These are phyloP conservation scores for Alloteropsis semialata DNA, from an alignment of 176 grass and related monocot genomes.

Conservation along the genomic window DNA sequence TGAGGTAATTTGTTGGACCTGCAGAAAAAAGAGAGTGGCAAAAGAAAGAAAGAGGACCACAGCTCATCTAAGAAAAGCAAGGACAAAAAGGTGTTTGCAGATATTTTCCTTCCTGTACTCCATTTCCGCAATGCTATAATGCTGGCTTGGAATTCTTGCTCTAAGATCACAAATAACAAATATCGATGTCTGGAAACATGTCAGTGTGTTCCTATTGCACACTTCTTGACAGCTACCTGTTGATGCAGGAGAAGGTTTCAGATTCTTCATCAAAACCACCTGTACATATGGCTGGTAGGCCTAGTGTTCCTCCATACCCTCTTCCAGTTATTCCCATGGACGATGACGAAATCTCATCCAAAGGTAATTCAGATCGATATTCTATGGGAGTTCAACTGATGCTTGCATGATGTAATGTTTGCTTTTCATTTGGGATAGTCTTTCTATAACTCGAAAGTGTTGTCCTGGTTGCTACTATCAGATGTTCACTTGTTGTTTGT, in stretches of 20 bases:
- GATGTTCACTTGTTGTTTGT: neutral
- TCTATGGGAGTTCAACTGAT: neutral
- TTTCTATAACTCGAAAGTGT: neutral
- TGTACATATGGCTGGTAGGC: slow-evolving; percentile 52
- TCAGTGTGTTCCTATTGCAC: slow-evolving; percentile 1
- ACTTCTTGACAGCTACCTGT: neutral
- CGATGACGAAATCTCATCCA: slow-evolving; percentile 74
- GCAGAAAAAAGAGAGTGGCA: slow-evolving; percentile 94
- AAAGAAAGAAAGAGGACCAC: slow-evolving; percentile 94
- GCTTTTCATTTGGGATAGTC: neutral
- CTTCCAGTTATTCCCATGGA: slow-evolving; percentile 66
- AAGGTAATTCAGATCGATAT: slow-evolving; percentile 50
- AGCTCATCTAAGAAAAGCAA: slow-evolving; percentile 82
- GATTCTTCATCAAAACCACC: slow-evolving; percentile 80
- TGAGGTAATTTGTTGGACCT: slow-evolving; percentile 20
- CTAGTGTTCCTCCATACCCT: slow-evolving; percentile 64
- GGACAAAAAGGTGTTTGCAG: slow-evolving; percentile 81
- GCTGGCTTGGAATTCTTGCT: neutral
- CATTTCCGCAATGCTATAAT: slow-evolving; percentile 1
- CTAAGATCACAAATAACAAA: slow-evolving; percentile 3
- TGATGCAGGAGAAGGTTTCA: slow-evolving; percentile 75
- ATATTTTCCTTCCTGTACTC: neutral
- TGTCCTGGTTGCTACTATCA: neutral
- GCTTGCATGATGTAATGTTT: neutral
- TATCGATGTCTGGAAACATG: neutral